phyloP scores from a whole-genome alignment of 2,329 filamentous ascomycete species.

The Cladosporium sp. region DNA sequence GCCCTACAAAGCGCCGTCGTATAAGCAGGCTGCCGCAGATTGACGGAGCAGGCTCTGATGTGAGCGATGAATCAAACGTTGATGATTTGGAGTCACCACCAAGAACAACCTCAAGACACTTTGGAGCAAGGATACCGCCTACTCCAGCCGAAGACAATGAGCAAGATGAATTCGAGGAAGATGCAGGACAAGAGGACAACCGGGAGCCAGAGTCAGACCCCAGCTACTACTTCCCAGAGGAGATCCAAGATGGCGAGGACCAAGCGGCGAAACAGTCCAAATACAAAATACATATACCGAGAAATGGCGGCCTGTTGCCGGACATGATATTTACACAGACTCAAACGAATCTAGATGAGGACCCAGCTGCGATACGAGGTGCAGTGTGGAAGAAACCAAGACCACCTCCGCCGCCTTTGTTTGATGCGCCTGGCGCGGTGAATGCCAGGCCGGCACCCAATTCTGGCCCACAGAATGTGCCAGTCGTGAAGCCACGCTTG shows the following conservation, averaged over 20 bases:
- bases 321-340: conserved; percentile 48
- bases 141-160: conserved; percentile 16
- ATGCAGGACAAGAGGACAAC: conserved; percentile 10
- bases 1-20: conserved; percentile 35
- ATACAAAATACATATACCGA: conserved; percentile 47
- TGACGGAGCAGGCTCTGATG: conserved; percentile 29
- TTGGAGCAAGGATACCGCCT: conserved; percentile 10
- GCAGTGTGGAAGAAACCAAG: conserved; percentile 50
- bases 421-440: conserved; percentile 19
- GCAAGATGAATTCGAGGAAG: conserved; percentile 13
- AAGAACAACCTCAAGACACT: conserved; percentile 2
- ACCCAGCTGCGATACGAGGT: conserved; percentile 47
- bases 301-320: conserved; percentile 40
- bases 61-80: conserved; percentile 23
- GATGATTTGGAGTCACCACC: conserved; percentile 23
- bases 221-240: conserved; percentile 31
- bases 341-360: conserved; percentile 40
- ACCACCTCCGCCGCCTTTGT: conserved; percentile 24
- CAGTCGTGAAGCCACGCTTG: not conserved
- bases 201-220: conserved; percentile 23
- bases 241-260: conserved; percentile 24
- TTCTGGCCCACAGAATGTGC: not conserved
- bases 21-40: conserved; percentile 25
- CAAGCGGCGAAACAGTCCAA: conserved; percentile 37
- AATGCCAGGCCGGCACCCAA: not conserved